Percentiles rank a stretch among this genome's conserved stretches.
phyloP scores from a whole-genome alignment of 202 grass and related monocot genomes.

The Panicum hallii region DNA sequence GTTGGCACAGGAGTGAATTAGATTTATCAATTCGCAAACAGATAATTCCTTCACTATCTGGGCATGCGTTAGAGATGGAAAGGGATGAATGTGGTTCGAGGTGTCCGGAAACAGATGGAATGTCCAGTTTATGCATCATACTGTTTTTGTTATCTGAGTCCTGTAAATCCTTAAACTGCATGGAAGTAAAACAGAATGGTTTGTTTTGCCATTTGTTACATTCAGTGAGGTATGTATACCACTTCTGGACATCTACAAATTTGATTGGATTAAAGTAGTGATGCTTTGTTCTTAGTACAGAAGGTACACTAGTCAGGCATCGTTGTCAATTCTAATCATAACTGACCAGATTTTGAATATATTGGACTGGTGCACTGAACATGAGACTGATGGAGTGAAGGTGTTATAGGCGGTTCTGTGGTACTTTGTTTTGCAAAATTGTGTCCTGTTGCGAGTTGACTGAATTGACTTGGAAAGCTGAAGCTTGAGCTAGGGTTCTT shows the following conservation, averaged over 20 bases:
- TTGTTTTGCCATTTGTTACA: constrained; percentile 11
- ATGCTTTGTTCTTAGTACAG: neutral
- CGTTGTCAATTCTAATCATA: neutral
- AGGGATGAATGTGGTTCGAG: neutral
- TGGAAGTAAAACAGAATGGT: constrained; percentile 10
- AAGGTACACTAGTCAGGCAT: neutral
- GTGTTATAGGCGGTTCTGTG: neutral
- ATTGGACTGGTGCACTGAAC: neutral
- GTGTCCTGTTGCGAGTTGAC: neutral
- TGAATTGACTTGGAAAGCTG: neutral
- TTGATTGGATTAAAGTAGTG: constrained; percentile 25
- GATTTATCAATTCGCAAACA: neutral
- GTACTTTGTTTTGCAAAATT: neutral
- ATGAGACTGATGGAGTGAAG: neutral
- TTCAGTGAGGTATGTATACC: neutral
- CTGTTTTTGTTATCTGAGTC: neutral
- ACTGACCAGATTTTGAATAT: constrained; percentile 24
- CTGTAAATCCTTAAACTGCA: constrained; percentile 1
- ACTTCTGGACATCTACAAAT: neutral
- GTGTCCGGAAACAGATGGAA: neutral
- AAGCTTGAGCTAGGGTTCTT: neutral
- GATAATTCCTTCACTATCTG: neutral
- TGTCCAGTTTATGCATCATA: neutral
- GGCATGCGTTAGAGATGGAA: neutral
- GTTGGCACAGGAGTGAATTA: neutral